phyloP scores from a whole-genome alignment of 1,284 basidiomycete species.

The Golubevia sp. region DNA sequence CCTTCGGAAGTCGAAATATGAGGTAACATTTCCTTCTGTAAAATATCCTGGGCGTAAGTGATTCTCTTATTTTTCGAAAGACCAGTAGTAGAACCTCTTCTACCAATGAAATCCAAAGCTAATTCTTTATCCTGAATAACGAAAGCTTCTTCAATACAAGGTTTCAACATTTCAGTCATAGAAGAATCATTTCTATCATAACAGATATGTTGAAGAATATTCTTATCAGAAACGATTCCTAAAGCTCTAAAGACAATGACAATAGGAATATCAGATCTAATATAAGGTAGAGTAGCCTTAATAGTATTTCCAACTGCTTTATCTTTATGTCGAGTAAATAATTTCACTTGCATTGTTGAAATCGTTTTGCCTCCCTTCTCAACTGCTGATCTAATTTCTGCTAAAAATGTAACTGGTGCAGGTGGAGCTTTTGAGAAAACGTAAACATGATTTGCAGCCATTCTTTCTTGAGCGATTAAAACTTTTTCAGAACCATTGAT shows the following conservation, averaged over 20 bases:
- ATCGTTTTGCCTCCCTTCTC: constrained; percentile 99
- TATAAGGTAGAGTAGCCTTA: constrained; percentile 96
- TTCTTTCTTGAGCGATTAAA: constrained; percentile 96
- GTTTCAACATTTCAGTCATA: constrained; percentile 97
- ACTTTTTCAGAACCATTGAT: constrained; percentile 99
- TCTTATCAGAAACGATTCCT: constrained; percentile 95
- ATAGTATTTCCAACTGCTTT: constrained; percentile 85
- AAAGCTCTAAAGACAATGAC: constrained; percentile 98
- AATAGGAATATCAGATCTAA: constrained; percentile 96
- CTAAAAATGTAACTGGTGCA: constrained; percentile 91
- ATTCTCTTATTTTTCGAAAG: constrained; percentile 89
- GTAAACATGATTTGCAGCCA: constrained; percentile 99
- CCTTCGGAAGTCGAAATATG: constrained; percentile 96
- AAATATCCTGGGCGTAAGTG: constrained; percentile 93
- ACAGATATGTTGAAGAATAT: constrained; percentile 97
- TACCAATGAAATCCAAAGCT: constrained; percentile 90
- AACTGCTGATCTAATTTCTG: constrained; percentile 95
- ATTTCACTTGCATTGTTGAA: constrained; percentile 96
- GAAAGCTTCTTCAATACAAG: constrained; percentile 97
- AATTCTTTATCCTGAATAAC: constrained; percentile 97
- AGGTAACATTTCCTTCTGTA: constrained; percentile 98
- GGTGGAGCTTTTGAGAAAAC: constrained; percentile 98
- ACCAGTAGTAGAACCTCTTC: constrained; percentile 93
- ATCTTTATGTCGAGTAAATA: constrained; percentile 87
- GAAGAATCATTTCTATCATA: constrained; percentile 95